These are phyloP conservation scores for Penicillium desertorum DNA, from an alignment of 495 filamentous ascomycete species.

Conservation along the genomic window DNA sequence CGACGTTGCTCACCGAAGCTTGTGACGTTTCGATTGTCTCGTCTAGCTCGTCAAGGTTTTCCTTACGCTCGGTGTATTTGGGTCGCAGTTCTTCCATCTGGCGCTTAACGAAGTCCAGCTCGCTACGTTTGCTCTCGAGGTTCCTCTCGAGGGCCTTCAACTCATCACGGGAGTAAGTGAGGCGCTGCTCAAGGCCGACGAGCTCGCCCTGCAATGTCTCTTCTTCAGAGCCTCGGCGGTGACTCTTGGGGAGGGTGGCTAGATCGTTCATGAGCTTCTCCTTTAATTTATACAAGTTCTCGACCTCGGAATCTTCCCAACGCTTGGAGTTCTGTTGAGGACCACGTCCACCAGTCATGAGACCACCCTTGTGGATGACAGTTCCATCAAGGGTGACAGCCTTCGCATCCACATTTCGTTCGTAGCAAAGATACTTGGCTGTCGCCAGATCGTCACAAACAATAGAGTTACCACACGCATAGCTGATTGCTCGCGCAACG, in stretches of 20 bases:
- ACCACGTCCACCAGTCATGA: slow-evolving; percentile 92
- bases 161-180: slow-evolving; percentile 71
- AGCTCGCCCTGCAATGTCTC: slow-evolving; percentile 80
- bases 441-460: slow-evolving; percentile 85
- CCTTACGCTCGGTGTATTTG: slow-evolving; percentile 70
- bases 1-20: slow-evolving; percentile 76
- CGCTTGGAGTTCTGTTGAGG: slow-evolving; percentile 71
- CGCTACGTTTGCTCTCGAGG: slow-evolving; percentile 78
- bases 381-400: slow-evolving; percentile 90
- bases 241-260: slow-evolving; percentile 68
- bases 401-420: slow-evolving; percentile 81
- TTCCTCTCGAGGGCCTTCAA: slow-evolving; percentile 81
- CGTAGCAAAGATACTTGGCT: slow-evolving; percentile 87
- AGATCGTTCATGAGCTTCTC: slow-evolving; percentile 75
- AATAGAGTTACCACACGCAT: slow-evolving; percentile 93
- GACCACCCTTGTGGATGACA: slow-evolving; percentile 94
- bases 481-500: slow-evolving; percentile 87
- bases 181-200: slow-evolving; percentile 74
- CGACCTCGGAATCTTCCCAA: slow-evolving; percentile 87
- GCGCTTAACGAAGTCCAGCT: slow-evolving; percentile 67
- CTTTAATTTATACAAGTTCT: slow-evolving; percentile 68
- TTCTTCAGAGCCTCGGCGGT: slow-evolving; percentile 70
- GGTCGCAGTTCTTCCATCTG: slow-evolving; percentile 74
- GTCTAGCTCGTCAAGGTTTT: slow-evolving; percentile 64
- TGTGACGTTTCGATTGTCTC: slow-evolving; percentile 65